phyloP scores from a whole-genome alignment of 2,329 filamentous ascomycete species.

The Paraconiothyrium sp. region DNA sequence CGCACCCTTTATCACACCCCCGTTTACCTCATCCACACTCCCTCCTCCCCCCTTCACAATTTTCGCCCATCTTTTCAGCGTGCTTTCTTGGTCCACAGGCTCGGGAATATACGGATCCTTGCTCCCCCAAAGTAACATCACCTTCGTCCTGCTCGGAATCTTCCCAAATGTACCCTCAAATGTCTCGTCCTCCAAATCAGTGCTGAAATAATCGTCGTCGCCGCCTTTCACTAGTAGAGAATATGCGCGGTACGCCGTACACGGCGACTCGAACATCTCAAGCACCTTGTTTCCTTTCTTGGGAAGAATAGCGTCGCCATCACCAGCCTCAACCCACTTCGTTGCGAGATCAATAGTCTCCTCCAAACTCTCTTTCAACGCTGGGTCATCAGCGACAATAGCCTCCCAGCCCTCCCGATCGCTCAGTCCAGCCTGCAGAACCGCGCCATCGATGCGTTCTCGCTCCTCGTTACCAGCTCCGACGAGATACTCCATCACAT shows the following conservation, averaged over 20 bases:
- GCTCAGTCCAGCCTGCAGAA: conserved; percentile 82
- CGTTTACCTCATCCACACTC: conserved; percentile 58
- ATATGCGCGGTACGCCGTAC: conserved; percentile 67
- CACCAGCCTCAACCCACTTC: conserved; percentile 65
- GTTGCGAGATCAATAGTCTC: conserved; percentile 58
- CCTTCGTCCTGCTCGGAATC: conserved; percentile 60
- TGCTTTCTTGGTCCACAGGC: conserved; percentile 64
- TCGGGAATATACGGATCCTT: conserved; percentile 72
- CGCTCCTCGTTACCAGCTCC: conserved; percentile 44
- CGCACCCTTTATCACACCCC: conserved; percentile 60
- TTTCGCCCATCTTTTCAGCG: conserved; percentile 67
- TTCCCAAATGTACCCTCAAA: conserved; percentile 72
- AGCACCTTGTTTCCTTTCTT: conserved; percentile 39
- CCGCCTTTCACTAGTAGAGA: conserved; percentile 68
- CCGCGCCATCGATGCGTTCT: conserved; percentile 74
- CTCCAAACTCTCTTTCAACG: conserved; percentile 20
- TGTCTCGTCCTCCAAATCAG: conserved; percentile 70
- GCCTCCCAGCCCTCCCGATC: conserved; percentile 70
- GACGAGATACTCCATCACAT: conserved; percentile 71
- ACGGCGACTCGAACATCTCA: conserved; percentile 50
- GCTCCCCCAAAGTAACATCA: conserved; percentile 72
- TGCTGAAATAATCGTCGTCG: conserved; percentile 90
- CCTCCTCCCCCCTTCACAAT: conserved; percentile 57
- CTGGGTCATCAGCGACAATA: conserved; percentile 49
- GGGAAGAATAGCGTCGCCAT: conserved; percentile 65